Conservation (phyloP, 306 rosid genomes). For the Cyamopsis tetragonoloba region DNA sequence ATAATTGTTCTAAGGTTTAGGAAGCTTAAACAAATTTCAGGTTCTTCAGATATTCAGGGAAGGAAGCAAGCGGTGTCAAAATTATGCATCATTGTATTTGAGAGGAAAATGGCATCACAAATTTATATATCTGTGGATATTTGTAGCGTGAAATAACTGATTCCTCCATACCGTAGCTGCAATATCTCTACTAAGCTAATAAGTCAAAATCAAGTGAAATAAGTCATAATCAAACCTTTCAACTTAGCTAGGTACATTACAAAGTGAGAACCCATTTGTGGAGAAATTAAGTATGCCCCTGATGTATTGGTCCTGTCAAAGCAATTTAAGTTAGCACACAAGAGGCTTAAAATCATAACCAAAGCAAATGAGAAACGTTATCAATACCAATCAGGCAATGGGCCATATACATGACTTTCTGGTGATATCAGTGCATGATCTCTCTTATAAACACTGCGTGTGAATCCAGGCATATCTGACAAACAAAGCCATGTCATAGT, state of each 20-base stretch:
- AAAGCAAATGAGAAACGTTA: slow-evolving; percentile 14
- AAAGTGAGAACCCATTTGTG: slow-evolving; percentile 80
- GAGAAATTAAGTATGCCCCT: slow-evolving; percentile 81
- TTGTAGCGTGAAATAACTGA: background rate
- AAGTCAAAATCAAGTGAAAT: background rate
- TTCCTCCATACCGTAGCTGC: background rate
- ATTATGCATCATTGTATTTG: background rate
- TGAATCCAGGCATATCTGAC: slow-evolving; percentile 92
- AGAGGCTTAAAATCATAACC: slow-evolving; percentile 22
- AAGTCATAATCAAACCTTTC: slow-evolving; percentile 57
- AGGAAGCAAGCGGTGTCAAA: background rate
- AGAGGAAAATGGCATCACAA: slow-evolving; percentile 16
- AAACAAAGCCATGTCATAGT: slow-evolving; percentile 26
- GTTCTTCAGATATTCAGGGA: background rate
- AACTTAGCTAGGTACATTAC: slow-evolving; percentile 87
- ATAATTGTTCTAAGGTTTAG: background rate
- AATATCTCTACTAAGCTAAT: background rate
- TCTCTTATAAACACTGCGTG: slow-evolving; percentile 81
- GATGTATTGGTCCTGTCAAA: slow-evolving; percentile 63
- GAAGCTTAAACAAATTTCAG: background rate
- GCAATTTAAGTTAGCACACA: slow-evolving; percentile 27
- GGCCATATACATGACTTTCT: slow-evolving; percentile 89
- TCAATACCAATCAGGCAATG: slow-evolving; percentile 78
- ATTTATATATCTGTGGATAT: background rate
- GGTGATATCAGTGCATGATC: slow-evolving; percentile 89